Percentiles rank a stretch among this genome's conserved stretches.
phyloP scores from a whole-genome alignment of 2,329 filamentous ascomycete genomes.

The Fusarium fracticaudum region DNA sequence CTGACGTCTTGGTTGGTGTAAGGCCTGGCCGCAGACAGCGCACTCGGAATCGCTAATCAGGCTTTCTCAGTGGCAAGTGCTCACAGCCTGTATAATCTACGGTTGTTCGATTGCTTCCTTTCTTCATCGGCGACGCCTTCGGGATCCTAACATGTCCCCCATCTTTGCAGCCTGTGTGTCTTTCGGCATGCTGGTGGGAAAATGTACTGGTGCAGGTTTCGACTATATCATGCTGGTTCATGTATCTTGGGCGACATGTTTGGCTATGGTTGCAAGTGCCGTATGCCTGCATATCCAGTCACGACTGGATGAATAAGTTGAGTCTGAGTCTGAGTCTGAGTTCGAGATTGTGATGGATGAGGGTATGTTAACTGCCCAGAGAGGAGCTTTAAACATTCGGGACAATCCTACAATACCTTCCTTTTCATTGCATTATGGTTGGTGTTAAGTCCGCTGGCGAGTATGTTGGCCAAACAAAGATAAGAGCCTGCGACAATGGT shows the following conservation, averaged over 20 bases:
- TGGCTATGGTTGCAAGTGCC: conserved; percentile 38
- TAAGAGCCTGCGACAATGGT: background rate
- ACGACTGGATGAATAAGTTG: conserved; percentile 6
- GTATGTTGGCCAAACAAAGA: background rate
- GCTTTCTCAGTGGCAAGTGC: conserved; percentile 33
- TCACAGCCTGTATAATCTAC: conserved; percentile 37
- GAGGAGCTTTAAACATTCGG: background rate
- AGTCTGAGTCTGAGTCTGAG: background rate
- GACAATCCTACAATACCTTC: background rate
- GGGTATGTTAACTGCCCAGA: conserved; percentile 9
- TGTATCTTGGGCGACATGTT: conserved; percentile 39
- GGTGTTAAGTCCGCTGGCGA: background rate
- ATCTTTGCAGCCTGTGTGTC: conserved; percentile 34
- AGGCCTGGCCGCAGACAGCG: conserved; percentile 27
- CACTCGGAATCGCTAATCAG: conserved; percentile 16
- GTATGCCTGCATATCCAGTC: conserved; percentile 13
- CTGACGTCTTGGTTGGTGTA: conserved; percentile 25
- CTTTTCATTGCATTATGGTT: background rate
- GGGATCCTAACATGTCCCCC: conserved; percentile 25
- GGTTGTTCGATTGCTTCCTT: conserved; percentile 40
- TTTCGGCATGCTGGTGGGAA: conserved; percentile 26
- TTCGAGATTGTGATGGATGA: background rate
- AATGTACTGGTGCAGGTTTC: conserved; percentile 29
- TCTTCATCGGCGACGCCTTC: conserved; percentile 33
- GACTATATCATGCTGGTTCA: conserved; percentile 39